These are phyloP conservation scores for Penicillium thymicola DNA, from an alignment of 2,329 filamentous ascomycete species.

Conservation along the genomic window DNA sequence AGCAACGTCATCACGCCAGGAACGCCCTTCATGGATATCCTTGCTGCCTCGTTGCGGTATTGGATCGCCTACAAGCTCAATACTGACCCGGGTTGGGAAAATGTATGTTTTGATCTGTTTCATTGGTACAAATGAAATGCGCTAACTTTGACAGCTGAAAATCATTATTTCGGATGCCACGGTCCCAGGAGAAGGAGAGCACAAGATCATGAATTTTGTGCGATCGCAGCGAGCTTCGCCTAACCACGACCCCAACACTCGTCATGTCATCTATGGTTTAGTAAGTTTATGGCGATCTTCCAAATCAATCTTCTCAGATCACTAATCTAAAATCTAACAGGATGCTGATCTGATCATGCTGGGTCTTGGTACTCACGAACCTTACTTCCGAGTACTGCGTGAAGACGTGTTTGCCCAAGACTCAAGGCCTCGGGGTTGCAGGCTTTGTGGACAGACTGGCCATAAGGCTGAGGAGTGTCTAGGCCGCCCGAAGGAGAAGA, in stretches of 20 bases:
- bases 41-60: slow-evolving; percentile 84
- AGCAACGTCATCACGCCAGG: slow-evolving; percentile 86
- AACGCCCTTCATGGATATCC: slow-evolving; percentile 97
- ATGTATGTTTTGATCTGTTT: slow-evolving; percentile 41
- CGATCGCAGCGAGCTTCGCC: slow-evolving; percentile 87
- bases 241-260: slow-evolving; percentile 92
- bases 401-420: slow-evolving; percentile 97
- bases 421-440: slow-evolving; percentile 75
- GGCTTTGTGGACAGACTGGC: slow-evolving; percentile 85
- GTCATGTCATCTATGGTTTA: slow-evolving; percentile 95
- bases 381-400: slow-evolving; percentile 90
- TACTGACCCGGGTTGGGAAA: slow-evolving; percentile 92
- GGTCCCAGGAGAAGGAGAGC: slow-evolving; percentile 95
- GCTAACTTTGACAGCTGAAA: slow-evolving; percentile 60
- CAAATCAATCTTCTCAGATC: background rate
- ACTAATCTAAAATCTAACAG: slow-evolving; percentile 28
- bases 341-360: slow-evolving; percentile 99
- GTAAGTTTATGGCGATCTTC: slow-evolving; percentile 25
- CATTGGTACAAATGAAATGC: background rate
- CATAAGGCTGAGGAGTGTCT: slow-evolving; percentile 85
- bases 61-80: slow-evolving; percentile 98
- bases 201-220: slow-evolving; percentile 99
- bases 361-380: slow-evolving; percentile 93
- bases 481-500: slow-evolving; percentile 73
- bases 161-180: slow-evolving; percentile 98